Evolutionary conservation across 139 green algal genomes (phyloP).

Genomic region (Chlamydomonas asymmetrica): DNA sequence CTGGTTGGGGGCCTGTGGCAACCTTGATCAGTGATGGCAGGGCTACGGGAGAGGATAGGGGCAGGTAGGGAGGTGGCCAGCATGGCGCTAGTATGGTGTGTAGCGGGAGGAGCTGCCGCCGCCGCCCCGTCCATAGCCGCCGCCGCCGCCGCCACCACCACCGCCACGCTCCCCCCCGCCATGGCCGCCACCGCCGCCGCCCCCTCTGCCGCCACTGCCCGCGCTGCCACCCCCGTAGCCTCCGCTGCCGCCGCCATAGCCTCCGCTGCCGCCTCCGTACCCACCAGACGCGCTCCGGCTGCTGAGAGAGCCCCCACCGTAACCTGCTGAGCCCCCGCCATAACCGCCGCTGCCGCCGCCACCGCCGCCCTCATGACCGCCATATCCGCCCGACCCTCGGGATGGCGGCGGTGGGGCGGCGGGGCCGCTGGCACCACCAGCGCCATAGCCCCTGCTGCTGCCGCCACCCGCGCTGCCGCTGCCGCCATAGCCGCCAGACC

Average conservation of each 20-base stretch:
- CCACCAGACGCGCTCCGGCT: not conserved
- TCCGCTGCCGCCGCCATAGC: not conserved
- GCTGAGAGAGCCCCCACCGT: no score
- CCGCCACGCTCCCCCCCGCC: not conserved
- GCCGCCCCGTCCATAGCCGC: not conserved
- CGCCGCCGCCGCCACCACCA: not conserved
- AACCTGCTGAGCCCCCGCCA: not conserved
- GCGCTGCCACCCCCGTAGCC: not conserved
- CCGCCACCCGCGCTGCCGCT: not conserved
- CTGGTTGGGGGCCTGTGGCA: no score
- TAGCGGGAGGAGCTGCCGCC: not conserved
- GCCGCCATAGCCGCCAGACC: not conserved
- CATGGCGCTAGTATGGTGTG: no score
- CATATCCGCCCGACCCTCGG: no score
- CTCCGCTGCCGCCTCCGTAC: not conserved
- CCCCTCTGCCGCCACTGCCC: not conserved
- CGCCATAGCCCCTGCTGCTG: not conserved
- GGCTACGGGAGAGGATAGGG: no score
- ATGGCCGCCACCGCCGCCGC: not conserved
- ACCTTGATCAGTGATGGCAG: no score
- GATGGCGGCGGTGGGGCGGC: no score
- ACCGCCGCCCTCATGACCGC: conserved; percentile 12
- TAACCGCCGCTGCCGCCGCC: not conserved
- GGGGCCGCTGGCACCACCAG: not conserved
- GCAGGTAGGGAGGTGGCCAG: no score